phyloP scores from a whole-genome alignment of 345 rosid species.

The Durio zibethinus region DNA sequence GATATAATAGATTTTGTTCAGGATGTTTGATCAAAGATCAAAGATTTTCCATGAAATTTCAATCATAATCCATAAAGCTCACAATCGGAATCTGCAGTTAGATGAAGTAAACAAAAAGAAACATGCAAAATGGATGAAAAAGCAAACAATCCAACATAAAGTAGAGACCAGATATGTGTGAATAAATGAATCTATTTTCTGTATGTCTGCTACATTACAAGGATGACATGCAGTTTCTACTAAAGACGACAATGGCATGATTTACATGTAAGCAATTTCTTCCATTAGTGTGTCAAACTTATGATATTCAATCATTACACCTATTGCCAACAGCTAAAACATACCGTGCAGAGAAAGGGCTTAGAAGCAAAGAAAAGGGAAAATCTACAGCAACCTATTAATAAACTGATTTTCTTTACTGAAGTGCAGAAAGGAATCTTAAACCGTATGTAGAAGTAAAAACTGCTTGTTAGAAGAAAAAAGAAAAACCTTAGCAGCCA shows the following conservation, averaged over 20 bases:
- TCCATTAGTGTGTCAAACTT: not conserved
- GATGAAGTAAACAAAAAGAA: not conserved
- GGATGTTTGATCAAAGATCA: not conserved
- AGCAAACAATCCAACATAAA: not conserved
- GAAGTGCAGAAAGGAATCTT: not conserved
- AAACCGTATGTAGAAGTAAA: not conserved
- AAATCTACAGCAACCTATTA: not conserved
- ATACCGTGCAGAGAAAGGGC: not conserved
- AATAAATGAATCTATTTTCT: not conserved
- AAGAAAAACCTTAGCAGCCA: not conserved
- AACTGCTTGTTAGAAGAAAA: not conserved
- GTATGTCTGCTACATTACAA: not conserved
- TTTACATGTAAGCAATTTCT: not conserved
- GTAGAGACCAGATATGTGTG: not conserved
- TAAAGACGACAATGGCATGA: not conserved
- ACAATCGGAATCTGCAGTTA: not conserved
- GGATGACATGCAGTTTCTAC: not conserved
- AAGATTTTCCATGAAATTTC: not conserved
- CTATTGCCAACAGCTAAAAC: not conserved
- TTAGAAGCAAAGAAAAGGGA: not conserved
- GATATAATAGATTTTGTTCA: not conserved
- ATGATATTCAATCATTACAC: not conserved
- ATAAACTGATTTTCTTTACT: not conserved
- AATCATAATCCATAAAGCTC: not conserved
- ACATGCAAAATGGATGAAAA: not conserved